phyloP scores from a whole-genome alignment of 495 filamentous ascomycete genomes.

The Aspergillus homomorphus region DNA sequence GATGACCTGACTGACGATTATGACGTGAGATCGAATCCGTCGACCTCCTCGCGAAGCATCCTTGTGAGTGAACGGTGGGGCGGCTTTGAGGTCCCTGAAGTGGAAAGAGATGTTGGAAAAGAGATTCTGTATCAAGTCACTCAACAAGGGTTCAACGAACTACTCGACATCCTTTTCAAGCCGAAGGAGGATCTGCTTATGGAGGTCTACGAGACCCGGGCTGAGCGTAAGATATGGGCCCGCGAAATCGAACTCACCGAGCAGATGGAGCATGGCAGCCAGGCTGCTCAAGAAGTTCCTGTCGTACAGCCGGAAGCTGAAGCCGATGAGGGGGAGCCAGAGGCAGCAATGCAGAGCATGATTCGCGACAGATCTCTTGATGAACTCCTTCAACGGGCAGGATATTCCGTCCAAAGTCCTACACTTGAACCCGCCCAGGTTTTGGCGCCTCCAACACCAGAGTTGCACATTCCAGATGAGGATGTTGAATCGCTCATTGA shows the following conservation, averaged over 20 bases:
- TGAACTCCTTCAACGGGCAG: constrained; percentile 48
- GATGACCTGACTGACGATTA: constrained; percentile 67
- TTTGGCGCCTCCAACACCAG: constrained; percentile 24
- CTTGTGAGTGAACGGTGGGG: constrained; percentile 74
- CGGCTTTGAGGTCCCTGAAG: constrained; percentile 75
- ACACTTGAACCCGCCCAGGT: constrained; percentile 19
- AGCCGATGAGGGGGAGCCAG: constrained; percentile 5
- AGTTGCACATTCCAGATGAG: constrained; percentile 5
- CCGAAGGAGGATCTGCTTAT: constrained; percentile 74
- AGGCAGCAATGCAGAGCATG: constrained; percentile 7
- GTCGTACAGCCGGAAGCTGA: background rate
- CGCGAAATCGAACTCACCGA: constrained; percentile 47
- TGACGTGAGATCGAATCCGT: constrained; percentile 72
- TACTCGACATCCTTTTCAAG: constrained; percentile 82
- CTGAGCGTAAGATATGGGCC: constrained; percentile 56
- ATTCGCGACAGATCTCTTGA: constrained; percentile 34
- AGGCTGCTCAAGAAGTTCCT: constrained; percentile 7
- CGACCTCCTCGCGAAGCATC: constrained; percentile 76
- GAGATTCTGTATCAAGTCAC: constrained; percentile 89
- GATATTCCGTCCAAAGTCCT: constrained; percentile 43
- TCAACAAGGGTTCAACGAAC: constrained; percentile 87
- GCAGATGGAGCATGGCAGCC: constrained; percentile 25
- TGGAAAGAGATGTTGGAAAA: constrained; percentile 76
- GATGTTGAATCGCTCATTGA: background rate
- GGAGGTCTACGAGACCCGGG: constrained; percentile 60